phyloP scores from a whole-genome alignment of 306 rosid genomes.

The Dalbergia oliveri region DNA sequence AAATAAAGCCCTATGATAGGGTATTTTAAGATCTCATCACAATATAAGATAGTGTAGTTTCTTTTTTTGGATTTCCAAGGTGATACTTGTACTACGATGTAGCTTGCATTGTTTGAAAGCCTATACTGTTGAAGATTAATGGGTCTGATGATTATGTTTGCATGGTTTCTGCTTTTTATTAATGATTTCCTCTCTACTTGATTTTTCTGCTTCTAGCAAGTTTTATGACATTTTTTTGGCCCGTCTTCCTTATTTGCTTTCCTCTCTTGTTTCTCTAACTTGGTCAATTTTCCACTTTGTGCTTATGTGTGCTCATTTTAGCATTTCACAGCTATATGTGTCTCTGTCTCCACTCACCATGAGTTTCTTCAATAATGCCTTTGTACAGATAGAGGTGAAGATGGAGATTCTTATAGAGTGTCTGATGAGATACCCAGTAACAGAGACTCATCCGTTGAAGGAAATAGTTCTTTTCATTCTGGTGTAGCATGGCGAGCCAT shows the following conservation, averaged over 20 bases:
- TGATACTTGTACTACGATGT: not conserved
- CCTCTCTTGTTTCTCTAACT: not conserved
- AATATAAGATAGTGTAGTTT: not conserved
- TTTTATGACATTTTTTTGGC: not conserved
- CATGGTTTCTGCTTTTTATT: constrained; percentile 4
- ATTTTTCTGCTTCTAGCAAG: not conserved
- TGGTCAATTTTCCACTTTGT: not conserved
- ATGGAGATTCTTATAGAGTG: constrained; percentile 56
- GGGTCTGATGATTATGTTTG: not conserved
- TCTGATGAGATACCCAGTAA: constrained; percentile 59
- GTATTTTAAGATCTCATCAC: not conserved
- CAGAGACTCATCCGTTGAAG: constrained; percentile 65
- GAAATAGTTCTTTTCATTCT: constrained; percentile 58
- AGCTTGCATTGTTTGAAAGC: not conserved
- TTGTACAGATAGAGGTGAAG: constrained; percentile 73
- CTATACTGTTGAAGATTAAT: not conserved
- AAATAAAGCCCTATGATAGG: constrained; percentile 1
- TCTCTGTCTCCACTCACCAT: not conserved
- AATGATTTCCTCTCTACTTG: not conserved
- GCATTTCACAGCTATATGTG: not conserved
- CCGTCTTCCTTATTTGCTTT: constrained; percentile 2
- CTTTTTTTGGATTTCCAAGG: not conserved
- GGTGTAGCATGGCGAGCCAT: constrained; percentile 58
- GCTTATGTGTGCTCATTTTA: not conserved
- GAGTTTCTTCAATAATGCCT: constrained; percentile 16